Evolutionary conservation across 2,329 filamentous ascomycete species (phyloP), one percentile per base, ranked within the genome.

Genomic region (Ophiocordyceps sinensis): DNA sequence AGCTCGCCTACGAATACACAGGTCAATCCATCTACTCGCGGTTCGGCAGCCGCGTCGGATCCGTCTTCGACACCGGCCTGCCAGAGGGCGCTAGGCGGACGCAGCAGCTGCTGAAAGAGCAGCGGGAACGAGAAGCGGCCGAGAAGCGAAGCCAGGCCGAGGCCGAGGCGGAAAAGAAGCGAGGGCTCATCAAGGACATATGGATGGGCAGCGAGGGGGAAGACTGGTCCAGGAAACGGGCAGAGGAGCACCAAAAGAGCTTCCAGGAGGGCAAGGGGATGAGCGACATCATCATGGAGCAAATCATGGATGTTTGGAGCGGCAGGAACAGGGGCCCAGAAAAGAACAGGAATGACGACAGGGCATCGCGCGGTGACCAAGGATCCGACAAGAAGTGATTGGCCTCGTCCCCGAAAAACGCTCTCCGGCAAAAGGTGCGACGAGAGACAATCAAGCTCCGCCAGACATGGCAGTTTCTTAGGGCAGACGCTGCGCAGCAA

Each of bases 201-300:
- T 79, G 75, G 75, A 71, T 75, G 67, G 75, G 75, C 29, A 65
- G 64, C 31, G 73, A 76, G 53, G 56, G 57, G n/a, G 63, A 67
- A 36, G 64, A 70, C 47, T 77, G 73, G 73, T 62, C 65, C 53
- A 57, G 66, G 57, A 67, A 68, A 63, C 61, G 73, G 45, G 60
- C 65, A 4, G 63, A 64, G 51, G 64, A 68, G 53, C 71, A 76
- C 51, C 62, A 62, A 44, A 67, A 67, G 55, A 71, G 69, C 43
- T 54, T 77, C 32, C 64, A 70, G 40, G 67, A 74, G 45, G 74
- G 74, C 5, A 71, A 68, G 50, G 72, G 73, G 3, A 66, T 74
- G 51, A 68, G 67, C 45, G 71, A 68, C 30, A 61, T 78, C 43
- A 77, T 77, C 41, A 57, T 67, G 45, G 70, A 74, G 9, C 73